Base-by-base conservation (phyloP, 2,329 filamentous ascomycete species). In the Plectosphaerella plurivora region DNA sequence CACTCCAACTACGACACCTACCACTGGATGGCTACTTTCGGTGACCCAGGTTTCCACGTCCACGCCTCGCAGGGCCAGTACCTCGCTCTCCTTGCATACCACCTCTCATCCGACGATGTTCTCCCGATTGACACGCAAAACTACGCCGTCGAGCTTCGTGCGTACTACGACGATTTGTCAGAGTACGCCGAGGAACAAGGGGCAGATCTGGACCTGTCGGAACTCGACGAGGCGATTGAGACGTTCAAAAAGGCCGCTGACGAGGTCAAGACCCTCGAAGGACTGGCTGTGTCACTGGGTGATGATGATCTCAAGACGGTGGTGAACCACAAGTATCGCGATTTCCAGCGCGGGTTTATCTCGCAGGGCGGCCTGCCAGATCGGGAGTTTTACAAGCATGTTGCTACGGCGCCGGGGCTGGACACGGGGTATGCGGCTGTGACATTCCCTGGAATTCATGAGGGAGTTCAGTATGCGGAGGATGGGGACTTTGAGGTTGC, bases 21-120 rank as follows among this genome's bases (percentile, higher is more conserved):
- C 64, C 75, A 86, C 61, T 95, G 90, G 90, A 94, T 94, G 88
- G 78, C 86, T 14, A 86, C 74, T 3, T 91, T 83, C 59, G 89
- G 89, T 4, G 91, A 96, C 58, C 77, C 78, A 1, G 76, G 73
- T 1, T 83, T 81, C 49, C 73, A 80, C n/a, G 80, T 84, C 41
- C 86, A 88, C 56, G 67, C 76, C 8, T 73, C 84, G 1, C 73
- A 79, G 54, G 74, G 83, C 1, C 82, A 75, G 61, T 75, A 72
- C 41, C 56, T 75, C 1, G 60, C 67, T 0, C 64, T 75, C 0
- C 51, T 75, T 0, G 68, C 68, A 0, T 73, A 71, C 44, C 69
- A 69, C 28, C 59, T 75, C 1, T 65, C 71, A 5, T 64, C 63
- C 16, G 64, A 67, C 11, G 70, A 73, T 0, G 58, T 68, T 4